Base-by-base conservation (phyloP, 352 stramenopile genomes). In the Globisporangium perplexum region DNA sequence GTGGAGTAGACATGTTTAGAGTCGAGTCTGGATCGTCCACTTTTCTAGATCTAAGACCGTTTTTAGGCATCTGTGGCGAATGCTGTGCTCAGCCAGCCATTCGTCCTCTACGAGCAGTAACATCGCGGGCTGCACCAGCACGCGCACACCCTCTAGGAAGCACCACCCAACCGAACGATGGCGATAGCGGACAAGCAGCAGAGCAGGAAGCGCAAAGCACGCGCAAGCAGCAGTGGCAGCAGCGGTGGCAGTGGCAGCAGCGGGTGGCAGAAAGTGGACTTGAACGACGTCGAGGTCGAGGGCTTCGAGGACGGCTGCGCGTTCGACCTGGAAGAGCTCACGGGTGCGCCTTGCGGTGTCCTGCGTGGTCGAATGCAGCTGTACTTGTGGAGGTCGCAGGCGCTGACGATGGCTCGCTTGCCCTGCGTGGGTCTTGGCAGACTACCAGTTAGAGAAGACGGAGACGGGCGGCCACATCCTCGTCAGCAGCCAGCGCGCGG, bases 291-390 rank as follows among this genome's bases (percentile, higher is more conserved):
- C 49, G 60, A 88, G 57, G 44, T 95, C 47, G 73, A 95, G 31
- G 85, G 85, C 26, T 95, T 93, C 59, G 83, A 90, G 46, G 85
- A 95, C 55, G 85, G 85, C 48, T 89, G 74, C 43, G 79, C 77
- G 30, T 93, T 90, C 36, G 83, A 92, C 43, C 48, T 95, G 43
- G 85, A 95, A 55, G 85, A 93, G 61, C 79, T 95, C 30, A 91
- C 79, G 23, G 74, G 73, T 86, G 53, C 52, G 59, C 42, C 22
- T 18, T 12, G 11, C 7, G 33, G 14, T n/a, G n/a, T n/a, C n/a
- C n/a, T n/a, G n/a, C n/a, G n/a, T n/a, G n/a, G n/a, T n/a, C n/a
- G n/a, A n/a, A n/a, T n/a, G n/a, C n/a, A n/a, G n/a, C n/a, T n/a
- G n/a, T n/a, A n/a, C n/a, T n/a, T n/a, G n/a, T n/a, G n/a, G n/a